These are phyloP conservation scores for Salvia splendens DNA, from an alignment of 257 asterid species.

Conservation along the genomic window DNA sequence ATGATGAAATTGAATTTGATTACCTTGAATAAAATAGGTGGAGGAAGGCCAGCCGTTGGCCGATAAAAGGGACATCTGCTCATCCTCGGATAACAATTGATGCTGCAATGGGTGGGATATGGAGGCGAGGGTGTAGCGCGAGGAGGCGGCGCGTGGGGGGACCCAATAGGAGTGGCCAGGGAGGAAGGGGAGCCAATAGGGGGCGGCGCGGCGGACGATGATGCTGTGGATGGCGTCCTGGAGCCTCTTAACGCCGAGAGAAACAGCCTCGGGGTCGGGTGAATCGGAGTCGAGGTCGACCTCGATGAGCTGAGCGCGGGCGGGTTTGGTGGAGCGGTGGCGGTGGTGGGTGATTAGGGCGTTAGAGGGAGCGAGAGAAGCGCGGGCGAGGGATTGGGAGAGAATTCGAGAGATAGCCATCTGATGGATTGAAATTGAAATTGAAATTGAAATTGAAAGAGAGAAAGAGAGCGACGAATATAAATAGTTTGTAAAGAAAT, in stretches of 20 bases:
- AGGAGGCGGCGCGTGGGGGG: constrained; percentile 27
- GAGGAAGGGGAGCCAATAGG: constrained; percentile 60
- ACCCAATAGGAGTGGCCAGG: constrained; percentile 64
- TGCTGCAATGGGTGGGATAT: background rate
- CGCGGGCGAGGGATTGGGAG: constrained; percentile 37
- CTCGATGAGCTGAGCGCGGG: constrained; percentile 42
- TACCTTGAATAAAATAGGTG: constrained; percentile 46
- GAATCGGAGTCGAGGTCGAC: constrained; percentile 39
- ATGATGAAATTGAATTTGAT: background rate
- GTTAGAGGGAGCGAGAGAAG: constrained; percentile 35
- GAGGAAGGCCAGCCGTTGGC: constrained; percentile 56
- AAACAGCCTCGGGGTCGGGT: no score
- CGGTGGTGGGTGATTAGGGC: constrained; percentile 50
- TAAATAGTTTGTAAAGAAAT: no score
- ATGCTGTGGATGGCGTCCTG: constrained; percentile 60
- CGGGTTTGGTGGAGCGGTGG: constrained; percentile 50
- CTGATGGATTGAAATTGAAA: background rate
- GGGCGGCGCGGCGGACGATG: constrained; percentile 57
- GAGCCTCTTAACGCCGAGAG: constrained; percentile 42
- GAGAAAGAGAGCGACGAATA: no score
- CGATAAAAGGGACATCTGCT: constrained; percentile 38
- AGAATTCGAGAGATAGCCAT: constrained; percentile 53
- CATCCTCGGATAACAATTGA: constrained; percentile 43
- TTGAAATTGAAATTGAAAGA: background rate
- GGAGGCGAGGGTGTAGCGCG: constrained; percentile 32